phyloP scores from a whole-genome alignment of 495 filamentous ascomycete genomes.

The Evernia prunastri region DNA sequence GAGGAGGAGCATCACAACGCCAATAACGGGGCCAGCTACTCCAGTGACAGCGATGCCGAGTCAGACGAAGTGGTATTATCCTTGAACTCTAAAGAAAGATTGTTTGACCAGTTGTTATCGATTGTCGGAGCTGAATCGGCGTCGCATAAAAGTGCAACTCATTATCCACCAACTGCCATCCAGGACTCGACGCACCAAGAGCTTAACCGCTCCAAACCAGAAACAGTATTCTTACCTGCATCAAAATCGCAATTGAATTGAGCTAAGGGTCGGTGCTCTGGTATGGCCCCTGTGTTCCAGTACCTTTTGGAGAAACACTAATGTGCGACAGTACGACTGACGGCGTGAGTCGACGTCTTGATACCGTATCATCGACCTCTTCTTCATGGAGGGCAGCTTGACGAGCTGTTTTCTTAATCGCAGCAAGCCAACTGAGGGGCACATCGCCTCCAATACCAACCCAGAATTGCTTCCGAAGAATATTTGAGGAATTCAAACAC shows the following conservation, averaged over 20 bases:
- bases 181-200: not conserved
- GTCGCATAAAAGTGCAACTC: not conserved
- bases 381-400: not conserved
- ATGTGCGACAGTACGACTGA: not conserved
- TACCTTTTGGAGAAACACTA: not conserved
- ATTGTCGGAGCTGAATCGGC: not conserved
- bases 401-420: not conserved
- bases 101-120: not conserved
- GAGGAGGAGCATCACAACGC: slow-evolving; percentile 2
- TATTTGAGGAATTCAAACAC: not conserved
- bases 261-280: not conserved
- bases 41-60: slow-evolving; percentile 1
- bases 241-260: not conserved
- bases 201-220: not conserved
- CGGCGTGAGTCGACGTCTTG: not conserved
- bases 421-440: not conserved
- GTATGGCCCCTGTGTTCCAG: not conserved
- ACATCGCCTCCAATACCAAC: not conserved
- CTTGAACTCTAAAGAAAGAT: not conserved
- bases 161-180: not conserved
- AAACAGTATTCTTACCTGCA: not conserved
- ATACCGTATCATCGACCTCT: not conserved
- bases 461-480: not conserved
- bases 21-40: not conserved
- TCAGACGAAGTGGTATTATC: not conserved